Evolutionary conservation across 306 rosid species (phyloP), one percentile per base, ranked within the genome.

Genomic region (Castanea crenata): DNA sequence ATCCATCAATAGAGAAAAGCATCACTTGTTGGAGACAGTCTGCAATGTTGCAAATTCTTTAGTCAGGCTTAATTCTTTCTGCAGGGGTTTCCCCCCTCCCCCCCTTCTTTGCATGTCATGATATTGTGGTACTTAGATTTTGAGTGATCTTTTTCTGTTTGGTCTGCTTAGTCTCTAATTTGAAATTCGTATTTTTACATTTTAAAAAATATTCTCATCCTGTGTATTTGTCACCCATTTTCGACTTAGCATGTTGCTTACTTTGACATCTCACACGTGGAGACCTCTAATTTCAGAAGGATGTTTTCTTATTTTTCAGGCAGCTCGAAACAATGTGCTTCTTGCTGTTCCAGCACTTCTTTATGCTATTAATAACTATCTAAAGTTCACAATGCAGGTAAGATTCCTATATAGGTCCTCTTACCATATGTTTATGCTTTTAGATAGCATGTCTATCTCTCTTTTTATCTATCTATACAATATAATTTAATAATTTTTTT

Each of bases 321-420:
- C 99, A 41, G 99, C 99, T 84, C 96, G 98, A 75, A 93, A 62
- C 87, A 96, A 96, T 82, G 94, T 67, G 74, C 99, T 96, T 86
- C 99, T 96, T 67, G 99, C 99, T 68, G 85, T 96, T 83, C 99
- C 99, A 61, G 99, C 99, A 73, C 63, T 96, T 87, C 87, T 96
- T 32, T 96, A 96, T 87, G 99, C 98, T 73, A 87, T 96, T 68
- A 96, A 96, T 88, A 96, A 93, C 84, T 96, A 96, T 88, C 92
- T 96, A 80, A 93, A 96, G 93, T 96, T 96, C 87, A 93, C 62
- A 59, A 96, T 96, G 99, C 99, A 96, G 99, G 99, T 91, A 88
- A 74, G 67, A 49, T 38, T 82, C 52, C 11, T 61, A 75, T 18
- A 44, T 69, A 4, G 70, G 75, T 64, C 34, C 16, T 73, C 57